phyloP scores from a whole-genome alignment of 1,284 basidiomycete species.

The Melanopsichium pennsylvanicum region DNA sequence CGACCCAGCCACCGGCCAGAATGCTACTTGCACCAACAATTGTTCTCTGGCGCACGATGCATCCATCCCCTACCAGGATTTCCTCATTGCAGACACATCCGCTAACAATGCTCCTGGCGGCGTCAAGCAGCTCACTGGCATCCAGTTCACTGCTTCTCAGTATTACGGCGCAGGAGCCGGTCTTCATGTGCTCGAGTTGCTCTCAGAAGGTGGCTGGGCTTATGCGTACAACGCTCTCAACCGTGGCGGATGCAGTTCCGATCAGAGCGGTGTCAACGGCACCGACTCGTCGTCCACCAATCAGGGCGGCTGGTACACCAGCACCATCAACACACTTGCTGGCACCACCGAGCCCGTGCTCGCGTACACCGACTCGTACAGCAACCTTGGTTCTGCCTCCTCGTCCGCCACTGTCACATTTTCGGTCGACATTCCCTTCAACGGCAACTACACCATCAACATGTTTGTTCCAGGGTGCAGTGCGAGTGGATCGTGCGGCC shows the following conservation, averaged over 20 bases:
- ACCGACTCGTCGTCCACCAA: slow-evolving; percentile 47
- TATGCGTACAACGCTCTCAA: slow-evolving; percentile 61
- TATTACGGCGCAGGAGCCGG: slow-evolving; percentile 83
- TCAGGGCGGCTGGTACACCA: slow-evolving; percentile 54
- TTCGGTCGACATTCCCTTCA: slow-evolving; percentile 85
- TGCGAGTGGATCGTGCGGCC: slow-evolving; percentile 78
- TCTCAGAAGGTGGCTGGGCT: slow-evolving; percentile 76
- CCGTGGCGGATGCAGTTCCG: slow-evolving; percentile 48
- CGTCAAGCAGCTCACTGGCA: slow-evolving; percentile 76
- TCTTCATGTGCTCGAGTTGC: slow-evolving; percentile 84
- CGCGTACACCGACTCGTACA: slow-evolving; percentile 75
- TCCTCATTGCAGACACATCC: slow-evolving; percentile 72
- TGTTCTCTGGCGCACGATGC: slow-evolving; percentile 68
- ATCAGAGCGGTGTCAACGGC: slow-evolving; percentile 49
- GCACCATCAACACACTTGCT: slow-evolving; percentile 68
- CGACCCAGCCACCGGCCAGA: slow-evolving; percentile 77
- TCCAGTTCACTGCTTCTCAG: slow-evolving; percentile 74
- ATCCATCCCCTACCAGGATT: slow-evolving; percentile 84
- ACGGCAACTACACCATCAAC: slow-evolving; percentile 84
- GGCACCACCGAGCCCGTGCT: slow-evolving; percentile 81
- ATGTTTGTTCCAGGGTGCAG: slow-evolving; percentile 86
- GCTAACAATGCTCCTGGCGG: slow-evolving; percentile 61
- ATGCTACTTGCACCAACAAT: slow-evolving; percentile 69
- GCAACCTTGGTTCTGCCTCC: slow-evolving; percentile 72
- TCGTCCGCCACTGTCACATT: slow-evolving; percentile 79